phyloP scores from a whole-genome alignment of 371 early-diverging fungal genomes.

The Zopfochytrium polystomum region DNA sequence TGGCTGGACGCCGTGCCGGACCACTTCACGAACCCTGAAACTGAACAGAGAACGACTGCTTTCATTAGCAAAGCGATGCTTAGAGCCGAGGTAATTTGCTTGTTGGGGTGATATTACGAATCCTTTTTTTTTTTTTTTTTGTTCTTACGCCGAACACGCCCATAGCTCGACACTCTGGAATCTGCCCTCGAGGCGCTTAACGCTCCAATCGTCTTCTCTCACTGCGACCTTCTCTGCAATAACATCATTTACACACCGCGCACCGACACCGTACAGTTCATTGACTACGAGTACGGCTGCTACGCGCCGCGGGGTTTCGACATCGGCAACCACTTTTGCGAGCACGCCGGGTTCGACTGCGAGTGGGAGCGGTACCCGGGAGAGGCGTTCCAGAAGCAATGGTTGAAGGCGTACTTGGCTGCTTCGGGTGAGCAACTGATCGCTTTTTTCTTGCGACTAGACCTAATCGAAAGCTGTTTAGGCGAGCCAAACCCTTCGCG shows the following conservation, averaged over 20 bases:
- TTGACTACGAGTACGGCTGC: slow-evolving; percentile 93
- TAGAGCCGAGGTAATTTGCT: slow-evolving; percentile 42
- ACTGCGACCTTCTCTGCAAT: slow-evolving; percentile 91
- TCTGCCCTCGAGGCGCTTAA: slow-evolving; percentile 54
- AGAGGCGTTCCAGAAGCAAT: slow-evolving; percentile 64
- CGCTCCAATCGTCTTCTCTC: slow-evolving; percentile 85
- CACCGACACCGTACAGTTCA: too few relatives aligned
- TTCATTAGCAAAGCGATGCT: too few relatives aligned
- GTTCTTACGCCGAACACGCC: too few relatives aligned
- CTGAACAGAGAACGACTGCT: too few relatives aligned
- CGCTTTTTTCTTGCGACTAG: too few relatives aligned
- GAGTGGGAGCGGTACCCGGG: slow-evolving; percentile 81
- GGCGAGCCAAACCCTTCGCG: slow-evolving; percentile 28
- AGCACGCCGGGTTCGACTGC: slow-evolving; percentile 90
- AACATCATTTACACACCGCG: too few relatives aligned
- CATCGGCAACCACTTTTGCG: slow-evolving; percentile 93
- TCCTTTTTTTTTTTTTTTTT: slow-evolving; percentile 17
- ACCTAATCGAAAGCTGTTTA: neutral
- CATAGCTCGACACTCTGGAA: slow-evolving; percentile 52
- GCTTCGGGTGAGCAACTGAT: neutral
- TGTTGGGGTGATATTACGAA: neutral
- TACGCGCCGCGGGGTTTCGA: slow-evolving; percentile 86
- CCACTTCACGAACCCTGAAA: too few relatives aligned
- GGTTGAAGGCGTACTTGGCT: slow-evolving; percentile 62
- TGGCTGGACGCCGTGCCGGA: slow-evolving; percentile 82